A percentile compares a stretch with the other conserved stretches of the same genome.
phyloP scores from a whole-genome alignment of 805 yeast species.

The Monosporozyma servazzii region DNA sequence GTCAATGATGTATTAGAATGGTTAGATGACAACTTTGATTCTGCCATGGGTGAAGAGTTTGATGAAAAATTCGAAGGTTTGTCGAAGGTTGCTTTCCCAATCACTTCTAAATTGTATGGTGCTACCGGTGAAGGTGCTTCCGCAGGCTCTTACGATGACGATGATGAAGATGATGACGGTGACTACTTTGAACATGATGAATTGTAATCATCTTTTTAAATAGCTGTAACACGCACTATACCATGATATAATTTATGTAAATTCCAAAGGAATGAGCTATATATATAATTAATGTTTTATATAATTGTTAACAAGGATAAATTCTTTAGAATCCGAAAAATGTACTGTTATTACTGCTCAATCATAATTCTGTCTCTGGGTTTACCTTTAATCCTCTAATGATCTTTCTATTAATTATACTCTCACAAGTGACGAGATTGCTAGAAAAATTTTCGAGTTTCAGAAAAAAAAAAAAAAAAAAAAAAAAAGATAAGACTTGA shows the following conservation, averaged over 20 bases:
- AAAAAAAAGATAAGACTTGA: neutral
- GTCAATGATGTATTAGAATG: slow-evolving; percentile 78
- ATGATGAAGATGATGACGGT: slow-evolving; percentile 47
- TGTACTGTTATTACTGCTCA: neutral
- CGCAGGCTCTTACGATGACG: slow-evolving; percentile 36
- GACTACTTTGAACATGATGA: slow-evolving; percentile 64
- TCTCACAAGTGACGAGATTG: neutral
- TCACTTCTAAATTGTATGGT: slow-evolving; percentile 76
- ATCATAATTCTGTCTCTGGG: too few relatives aligned
- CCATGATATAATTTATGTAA: neutral
- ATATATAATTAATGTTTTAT: neutral
- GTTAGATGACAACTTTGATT: slow-evolving; percentile 77
- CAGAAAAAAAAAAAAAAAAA: neutral
- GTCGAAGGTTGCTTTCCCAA: slow-evolving; percentile 79
- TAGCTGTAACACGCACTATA: neutral
- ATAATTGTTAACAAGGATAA: neutral
- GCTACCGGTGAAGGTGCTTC: slow-evolving; percentile 40
- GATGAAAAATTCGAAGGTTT: slow-evolving; percentile 84
- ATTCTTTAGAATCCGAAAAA: neutral
- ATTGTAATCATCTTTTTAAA: slow-evolving; percentile 30
- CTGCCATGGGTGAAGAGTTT: slow-evolving; percentile 86
- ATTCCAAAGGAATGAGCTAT: neutral
- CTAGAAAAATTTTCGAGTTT: neutral
- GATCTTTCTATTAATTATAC: neutral
- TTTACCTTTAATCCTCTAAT: neutral